Conservation (phyloP, 2,329 filamentous ascomycete genomes). For the Aspergillus vadensis region DNA sequence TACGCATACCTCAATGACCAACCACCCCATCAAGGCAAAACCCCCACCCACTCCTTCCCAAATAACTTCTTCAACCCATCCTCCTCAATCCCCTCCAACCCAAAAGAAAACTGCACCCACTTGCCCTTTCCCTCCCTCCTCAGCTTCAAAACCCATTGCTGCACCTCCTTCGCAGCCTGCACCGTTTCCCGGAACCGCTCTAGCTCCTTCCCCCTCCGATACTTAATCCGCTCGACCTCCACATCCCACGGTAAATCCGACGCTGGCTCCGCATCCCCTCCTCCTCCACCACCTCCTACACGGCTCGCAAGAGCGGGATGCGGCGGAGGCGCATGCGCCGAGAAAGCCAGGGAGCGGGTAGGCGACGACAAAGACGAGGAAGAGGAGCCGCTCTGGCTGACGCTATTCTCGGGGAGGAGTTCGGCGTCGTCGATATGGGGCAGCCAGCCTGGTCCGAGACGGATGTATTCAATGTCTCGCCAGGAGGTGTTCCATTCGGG, state of each 20-base stretch:
- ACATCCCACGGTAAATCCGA: conserved; percentile 32
- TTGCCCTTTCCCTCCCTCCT: conserved; percentile 39
- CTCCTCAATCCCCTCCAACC: conserved; percentile 25
- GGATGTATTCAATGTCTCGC: conserved; percentile 47
- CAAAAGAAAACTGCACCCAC: conserved; percentile 43
- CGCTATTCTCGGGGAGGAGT: neutral
- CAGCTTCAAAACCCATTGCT: conserved; percentile 32
- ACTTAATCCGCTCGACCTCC: conserved; percentile 35
- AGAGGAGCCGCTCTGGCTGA: neutral
- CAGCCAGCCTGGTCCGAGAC: conserved; percentile 46
- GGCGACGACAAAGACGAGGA: neutral
- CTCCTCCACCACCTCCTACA: too few relatives aligned
- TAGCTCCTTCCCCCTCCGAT: conserved; percentile 34
- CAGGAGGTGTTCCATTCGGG: conserved; percentile 51
- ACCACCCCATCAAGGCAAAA: conserved; percentile 5
- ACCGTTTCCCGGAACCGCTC: conserved; percentile 33
- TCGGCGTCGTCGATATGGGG: conserved; percentile 27
- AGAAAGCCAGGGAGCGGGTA: conserved; percentile 22
- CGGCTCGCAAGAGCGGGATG: neutral
- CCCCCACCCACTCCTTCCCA: conserved; percentile 18
- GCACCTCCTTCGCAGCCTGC: conserved; percentile 32
- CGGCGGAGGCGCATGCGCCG: conserved; percentile 25
- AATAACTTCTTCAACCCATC: conserved; percentile 21
- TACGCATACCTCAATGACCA: too few relatives aligned
- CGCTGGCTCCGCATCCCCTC: neutral